Evolutionary conservation across 495 filamentous ascomycete genomes (phyloP), one percentile per base, ranked within the genome.

Genomic region (Tuber aestivum): DNA sequence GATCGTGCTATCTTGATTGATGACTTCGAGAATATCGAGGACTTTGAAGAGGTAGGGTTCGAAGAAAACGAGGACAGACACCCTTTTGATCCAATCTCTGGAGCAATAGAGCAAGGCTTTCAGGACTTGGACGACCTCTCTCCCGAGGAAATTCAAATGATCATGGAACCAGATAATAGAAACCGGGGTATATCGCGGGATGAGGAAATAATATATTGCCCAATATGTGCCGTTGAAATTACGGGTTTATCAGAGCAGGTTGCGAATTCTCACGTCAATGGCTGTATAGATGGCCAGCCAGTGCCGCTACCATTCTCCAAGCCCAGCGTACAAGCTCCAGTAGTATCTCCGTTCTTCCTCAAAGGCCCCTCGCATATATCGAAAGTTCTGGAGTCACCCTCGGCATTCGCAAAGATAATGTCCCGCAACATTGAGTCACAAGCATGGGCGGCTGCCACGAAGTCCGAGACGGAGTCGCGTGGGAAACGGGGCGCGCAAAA

Each of bases 401-500:
- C 94, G 0, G 95, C 94, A 2, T 98, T 98, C 79, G 90, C 93
- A 18, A 95, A 93, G 83, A 86, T 98, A 61, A 97, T 98, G 95
- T 91, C 93, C 8, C 89, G 89, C 14, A 93, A 97, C 83, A 92
- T 92, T 35, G 95, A 97, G 85, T 91, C 97, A 83, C 87, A 89
- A 0, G 95, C 95, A 2, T 98, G 96, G 96, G 90, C 93, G 2
- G 88, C 87, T 6, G 95, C 95, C 23, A 93, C 95, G 6, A 92
- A 94, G 35, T 87, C 92, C 0, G 93, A 97, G 82, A 85, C 88
- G 8, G 87, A 90, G 3, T 90, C 93, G 10, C 88, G 93, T 37
- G 95, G 95, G n/a, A 97, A 94, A 83, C 92, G 92, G 65, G 91
- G 95, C 1, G 94, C 94, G 83, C 87, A 94, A 80, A 88, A 96